phyloP scores from a whole-genome alignment of 805 yeast species.

The Yamadazyma paraphyllophila region DNA sequence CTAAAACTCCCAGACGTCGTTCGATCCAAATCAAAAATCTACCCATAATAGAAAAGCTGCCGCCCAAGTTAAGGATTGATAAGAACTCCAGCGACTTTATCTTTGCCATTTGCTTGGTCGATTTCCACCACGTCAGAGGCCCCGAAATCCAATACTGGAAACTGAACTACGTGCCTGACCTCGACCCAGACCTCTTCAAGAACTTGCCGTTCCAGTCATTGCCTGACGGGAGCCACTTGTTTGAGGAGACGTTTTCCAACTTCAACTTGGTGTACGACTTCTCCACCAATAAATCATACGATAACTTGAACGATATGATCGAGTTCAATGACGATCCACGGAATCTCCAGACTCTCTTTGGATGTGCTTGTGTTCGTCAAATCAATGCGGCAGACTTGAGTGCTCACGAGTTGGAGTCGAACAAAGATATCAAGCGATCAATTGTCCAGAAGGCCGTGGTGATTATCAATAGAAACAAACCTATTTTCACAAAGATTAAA shows the following conservation, averaged over 20 bases:
- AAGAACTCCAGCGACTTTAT: slow-evolving; percentile 41
- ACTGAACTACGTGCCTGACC: slow-evolving; percentile 43
- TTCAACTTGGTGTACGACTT: slow-evolving; percentile 80
- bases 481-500: slow-evolving; percentile 82
- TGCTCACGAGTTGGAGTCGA: slow-evolving; percentile 39
- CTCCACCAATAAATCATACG: slow-evolving; percentile 44
- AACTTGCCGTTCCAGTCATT: slow-evolving; percentile 89
- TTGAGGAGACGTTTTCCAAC: slow-evolving; percentile 89
- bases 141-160: slow-evolving; percentile 93
- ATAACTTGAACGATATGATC: slow-evolving; percentile 34
- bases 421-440: slow-evolving; percentile 73
- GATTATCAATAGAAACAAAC: slow-evolving; percentile 72
- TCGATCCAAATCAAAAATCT: slow-evolving; percentile 38
- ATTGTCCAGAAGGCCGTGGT: slow-evolving; percentile 91
- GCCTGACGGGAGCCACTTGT: slow-evolving; percentile 94
- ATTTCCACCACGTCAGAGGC: slow-evolving; percentile 88
- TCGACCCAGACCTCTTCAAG: slow-evolving; percentile 60
- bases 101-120: slow-evolving; percentile 85
- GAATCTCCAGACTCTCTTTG: slow-evolving; percentile 71
- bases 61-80: slow-evolving; percentile 10
- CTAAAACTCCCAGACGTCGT: slow-evolving; percentile 15
- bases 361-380: slow-evolving; percentile 91
- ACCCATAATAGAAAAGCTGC: slow-evolving; percentile 25
- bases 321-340: slow-evolving; percentile 38
- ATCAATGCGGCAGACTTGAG: slow-evolving; percentile 60